Evolutionary conservation across 2,329 filamentous ascomycete species (phyloP).

Genomic region (Nemania abortiva): DNA sequence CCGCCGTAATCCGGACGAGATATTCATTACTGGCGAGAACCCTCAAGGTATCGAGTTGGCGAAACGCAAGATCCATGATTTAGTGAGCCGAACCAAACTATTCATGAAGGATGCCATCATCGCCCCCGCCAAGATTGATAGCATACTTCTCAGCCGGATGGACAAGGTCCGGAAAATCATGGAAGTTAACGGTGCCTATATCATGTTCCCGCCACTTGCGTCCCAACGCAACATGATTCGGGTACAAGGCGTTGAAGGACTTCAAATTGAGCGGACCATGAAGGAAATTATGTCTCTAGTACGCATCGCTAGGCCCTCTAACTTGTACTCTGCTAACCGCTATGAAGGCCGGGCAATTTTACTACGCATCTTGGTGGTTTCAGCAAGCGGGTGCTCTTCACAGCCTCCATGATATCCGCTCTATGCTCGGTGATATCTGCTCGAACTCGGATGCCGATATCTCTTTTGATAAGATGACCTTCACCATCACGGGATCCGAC

Average conservation of each 20-base stretch:
- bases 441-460: conserved; percentile 96
- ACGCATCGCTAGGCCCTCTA: conserved; percentile 53
- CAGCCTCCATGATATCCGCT: conserved; percentile 78
- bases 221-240: conserved; percentile 86
- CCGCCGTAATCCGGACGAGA: conserved; percentile 85
- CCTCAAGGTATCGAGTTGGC: conserved; percentile 86
- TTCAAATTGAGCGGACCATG: conserved; percentile 94
- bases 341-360: conserved; percentile 89
- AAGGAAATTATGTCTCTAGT: conserved; percentile 95
- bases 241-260: conserved; percentile 91
- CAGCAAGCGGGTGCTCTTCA: conserved; percentile 78
- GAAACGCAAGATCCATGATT: conserved; percentile 90
- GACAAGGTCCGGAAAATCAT: conserved; percentile 99
- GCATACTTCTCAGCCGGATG: conserved; percentile 87
- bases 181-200: conserved; percentile 94
- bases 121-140: conserved; percentile 92
- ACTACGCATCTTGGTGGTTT: conserved; percentile 96
- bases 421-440: conserved; percentile 96
- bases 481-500: conserved; percentile 94
- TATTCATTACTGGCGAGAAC: conserved; percentile 94
- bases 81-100: conserved; percentile 82
- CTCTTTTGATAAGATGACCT: conserved; percentile 92
- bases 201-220: conserved; percentile 89
- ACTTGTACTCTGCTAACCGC: conserved; percentile 46
- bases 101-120: conserved; percentile 94